phyloP scores from a whole-genome alignment of 2,329 filamentous ascomycete species.

The Aspergillus vadensis region DNA sequence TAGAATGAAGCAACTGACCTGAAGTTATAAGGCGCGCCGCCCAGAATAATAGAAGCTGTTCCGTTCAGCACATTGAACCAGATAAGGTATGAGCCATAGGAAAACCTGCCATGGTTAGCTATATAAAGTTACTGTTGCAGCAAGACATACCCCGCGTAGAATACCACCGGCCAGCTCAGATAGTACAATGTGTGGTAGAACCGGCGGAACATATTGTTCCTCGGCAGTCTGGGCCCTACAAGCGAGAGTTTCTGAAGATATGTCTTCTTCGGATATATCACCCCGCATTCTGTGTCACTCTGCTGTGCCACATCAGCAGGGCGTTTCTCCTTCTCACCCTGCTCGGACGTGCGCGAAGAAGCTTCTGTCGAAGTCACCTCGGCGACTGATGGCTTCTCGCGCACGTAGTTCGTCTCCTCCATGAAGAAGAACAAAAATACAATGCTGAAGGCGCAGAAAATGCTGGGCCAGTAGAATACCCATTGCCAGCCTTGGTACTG shows the following conservation, averaged over 20 bases:
- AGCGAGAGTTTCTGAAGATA: slow-evolving; percentile 39
- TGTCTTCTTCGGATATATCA: slow-evolving; percentile 33
- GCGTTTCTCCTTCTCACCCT: slow-evolving; percentile 24
- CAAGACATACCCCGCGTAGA: slow-evolving; percentile 37
- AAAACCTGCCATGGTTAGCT: slow-evolving; percentile 31
- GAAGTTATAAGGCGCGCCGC: slow-evolving; percentile 41
- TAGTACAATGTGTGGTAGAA: slow-evolving; percentile 38
- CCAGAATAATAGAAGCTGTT: slow-evolving; percentile 41
- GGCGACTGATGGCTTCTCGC: slow-evolving; percentile 23
- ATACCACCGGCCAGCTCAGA: slow-evolving; percentile 42
- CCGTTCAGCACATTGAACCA: slow-evolving; percentile 46
- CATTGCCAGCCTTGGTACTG: slow-evolving; percentile 51
- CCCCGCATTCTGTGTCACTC: slow-evolving; percentile 19
- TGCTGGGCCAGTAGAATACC: slow-evolving; percentile 55
- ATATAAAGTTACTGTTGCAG: too few species aligned
- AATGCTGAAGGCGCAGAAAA: slow-evolving; percentile 50
- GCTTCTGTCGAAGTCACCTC: background rate
- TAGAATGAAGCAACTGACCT: slow-evolving; percentile 20
- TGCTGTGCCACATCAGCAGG: slow-evolving; percentile 5
- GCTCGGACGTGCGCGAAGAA: slow-evolving; percentile 15
- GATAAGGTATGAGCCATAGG: slow-evolving; percentile 43
- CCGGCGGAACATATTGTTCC: slow-evolving; percentile 38
- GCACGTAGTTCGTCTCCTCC: slow-evolving; percentile 57
- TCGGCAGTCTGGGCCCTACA: slow-evolving; percentile 27
- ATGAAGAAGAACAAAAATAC: slow-evolving; percentile 57